phyloP scores from a whole-genome alignment of 768 basidiomycete species.

The Kwoniella pini region DNA sequence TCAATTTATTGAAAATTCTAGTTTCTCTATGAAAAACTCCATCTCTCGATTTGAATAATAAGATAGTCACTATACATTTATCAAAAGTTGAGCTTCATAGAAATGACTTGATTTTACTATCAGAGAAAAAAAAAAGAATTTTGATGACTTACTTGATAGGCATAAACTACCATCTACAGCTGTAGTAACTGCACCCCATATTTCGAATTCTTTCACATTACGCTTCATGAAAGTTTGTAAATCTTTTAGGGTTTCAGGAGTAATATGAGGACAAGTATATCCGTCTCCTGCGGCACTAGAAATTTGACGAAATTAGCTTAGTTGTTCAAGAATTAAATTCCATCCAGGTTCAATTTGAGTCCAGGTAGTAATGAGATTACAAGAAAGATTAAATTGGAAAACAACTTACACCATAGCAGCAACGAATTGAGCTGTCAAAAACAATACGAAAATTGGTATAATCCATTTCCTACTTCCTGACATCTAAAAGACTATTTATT shows the following conservation, averaged over 20 bases:
- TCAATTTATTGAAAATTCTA: slow-evolving; percentile 6
- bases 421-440: slow-evolving; percentile 3
- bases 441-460: background rate
- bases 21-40: slow-evolving; percentile 3
- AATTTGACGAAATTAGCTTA: too few species aligned
- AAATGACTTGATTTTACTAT: too few species aligned
- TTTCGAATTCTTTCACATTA: background rate
- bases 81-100: background rate
- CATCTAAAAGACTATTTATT: background rate
- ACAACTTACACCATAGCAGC: slow-evolving; percentile 10
- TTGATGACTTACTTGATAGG: background rate
- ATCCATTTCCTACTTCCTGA: background rate
- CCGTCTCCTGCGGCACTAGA: slow-evolving; percentile 2
- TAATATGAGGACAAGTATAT: background rate
- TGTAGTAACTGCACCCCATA: slow-evolving; percentile 4
- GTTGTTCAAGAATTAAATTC: too few species aligned
- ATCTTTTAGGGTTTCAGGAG: background rate
- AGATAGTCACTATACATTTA: slow-evolving; percentile 2
- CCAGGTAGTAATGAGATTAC: too few species aligned
- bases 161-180: slow-evolving; percentile 11
- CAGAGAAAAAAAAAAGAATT: background rate
- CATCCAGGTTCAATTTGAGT: too few species aligned
- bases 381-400: background rate
- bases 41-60: slow-evolving; percentile 9
- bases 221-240: background rate